Evolutionary conservation across 352 stramenopile species (phyloP).

Genomic region (Halophytophthora batemanensis): DNA sequence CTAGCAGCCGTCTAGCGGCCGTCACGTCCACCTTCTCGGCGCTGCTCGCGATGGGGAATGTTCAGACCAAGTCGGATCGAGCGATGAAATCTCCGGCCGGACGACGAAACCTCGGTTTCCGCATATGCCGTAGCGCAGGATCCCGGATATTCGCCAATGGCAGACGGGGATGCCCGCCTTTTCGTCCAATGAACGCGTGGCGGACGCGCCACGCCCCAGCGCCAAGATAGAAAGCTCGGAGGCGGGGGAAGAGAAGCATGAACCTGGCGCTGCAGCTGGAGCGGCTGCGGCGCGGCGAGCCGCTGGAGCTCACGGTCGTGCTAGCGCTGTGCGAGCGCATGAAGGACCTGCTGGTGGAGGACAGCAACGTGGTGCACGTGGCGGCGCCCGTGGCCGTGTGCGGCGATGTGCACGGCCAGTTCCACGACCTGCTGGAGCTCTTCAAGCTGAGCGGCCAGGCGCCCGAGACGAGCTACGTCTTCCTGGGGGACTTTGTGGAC

Average conservation of each 20-base stretch:
- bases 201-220: too few relatives aligned
- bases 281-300: constrained; percentile 55
- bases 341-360: constrained; percentile 65
- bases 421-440: constrained; percentile 95
- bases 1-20: background rate
- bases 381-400: constrained; percentile 79
- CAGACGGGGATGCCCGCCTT: too few relatives aligned
- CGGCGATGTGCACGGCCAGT: constrained; percentile 97
- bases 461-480: constrained; percentile 88
- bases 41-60: too few relatives aligned
- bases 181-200: too few relatives aligned
- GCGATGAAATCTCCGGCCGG: too few relatives aligned
- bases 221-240: too few relatives aligned
- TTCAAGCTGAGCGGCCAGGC: constrained; percentile 90
- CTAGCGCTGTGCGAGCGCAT: constrained; percentile 64
- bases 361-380: constrained; percentile 83
- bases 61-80: constrained; percentile 1
- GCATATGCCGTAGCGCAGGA: background rate
- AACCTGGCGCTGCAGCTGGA: constrained; percentile 46
- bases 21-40: too few relatives aligned
- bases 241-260: constrained; percentile 11
- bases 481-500: constrained; percentile 98
- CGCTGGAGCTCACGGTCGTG: constrained; percentile 47
- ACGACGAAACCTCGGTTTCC: background rate
- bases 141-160: constrained; percentile 10